A percentile compares a stretch with the other conserved stretches of the same genome.
phyloP scores from a whole-genome alignment of 2,329 filamentous ascomycete species.

The Chalaropsis thielavioides region DNA sequence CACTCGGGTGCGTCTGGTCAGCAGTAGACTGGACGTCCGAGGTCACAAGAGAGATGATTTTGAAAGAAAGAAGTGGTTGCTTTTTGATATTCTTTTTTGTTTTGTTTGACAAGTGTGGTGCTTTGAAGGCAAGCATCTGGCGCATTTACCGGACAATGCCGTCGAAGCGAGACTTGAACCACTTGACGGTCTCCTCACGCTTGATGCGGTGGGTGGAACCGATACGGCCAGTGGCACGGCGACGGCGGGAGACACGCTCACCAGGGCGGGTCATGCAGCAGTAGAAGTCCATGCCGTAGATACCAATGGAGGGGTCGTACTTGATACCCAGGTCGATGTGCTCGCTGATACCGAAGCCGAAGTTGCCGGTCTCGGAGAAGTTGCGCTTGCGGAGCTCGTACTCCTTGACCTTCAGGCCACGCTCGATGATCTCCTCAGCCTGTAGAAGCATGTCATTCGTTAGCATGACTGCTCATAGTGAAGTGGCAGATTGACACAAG shows the following conservation, averaged over 20 bases:
- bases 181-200: slow-evolving; percentile 91
- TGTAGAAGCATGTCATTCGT: slow-evolving; percentile 23
- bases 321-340: slow-evolving; percentile 99
- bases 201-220: slow-evolving; percentile 85
- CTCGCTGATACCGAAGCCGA: slow-evolving; percentile 99
- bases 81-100: slow-evolving; percentile 14
- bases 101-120: neutral
- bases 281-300: slow-evolving; percentile 99
- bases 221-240: slow-evolving; percentile 74
- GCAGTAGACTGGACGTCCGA: slow-evolving; percentile 14
- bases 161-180: slow-evolving; percentile 85
- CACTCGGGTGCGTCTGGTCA: slow-evolving; percentile 16
- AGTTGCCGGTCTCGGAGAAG: slow-evolving; percentile 99
- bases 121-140: slow-evolving; percentile 16
- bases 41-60: slow-evolving; percentile 17
- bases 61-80: slow-evolving; percentile 16
- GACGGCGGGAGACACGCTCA: slow-evolving; percentile 92
- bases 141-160: slow-evolving; percentile 89
- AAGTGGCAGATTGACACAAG: neutral
- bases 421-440: slow-evolving; percentile 99
- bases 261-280: slow-evolving; percentile 99
- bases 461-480: slow-evolving; percentile 18
- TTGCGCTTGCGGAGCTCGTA: slow-evolving; percentile 99
- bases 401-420: slow-evolving; percentile 99
- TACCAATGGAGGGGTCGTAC: slow-evolving; percentile 96